Conservation (phyloP, 371 early-diverging fungal species). For the Mucor racemosus region DNA sequence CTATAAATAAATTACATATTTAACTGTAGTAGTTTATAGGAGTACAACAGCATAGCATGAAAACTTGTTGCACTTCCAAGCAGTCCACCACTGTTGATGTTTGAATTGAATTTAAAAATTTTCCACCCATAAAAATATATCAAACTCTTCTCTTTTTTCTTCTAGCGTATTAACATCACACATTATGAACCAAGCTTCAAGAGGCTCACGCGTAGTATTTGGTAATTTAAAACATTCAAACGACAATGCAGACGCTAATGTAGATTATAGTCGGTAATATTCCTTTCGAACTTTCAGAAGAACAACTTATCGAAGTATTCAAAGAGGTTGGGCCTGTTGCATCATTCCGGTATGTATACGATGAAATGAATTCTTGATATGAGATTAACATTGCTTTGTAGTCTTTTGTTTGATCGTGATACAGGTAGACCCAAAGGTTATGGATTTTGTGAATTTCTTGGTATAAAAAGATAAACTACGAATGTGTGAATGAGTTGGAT, state of each 20-base stretch:
- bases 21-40: too few relatives aligned
- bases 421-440: constrained; percentile 91
- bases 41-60: too few relatives aligned
- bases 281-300: constrained; percentile 90
- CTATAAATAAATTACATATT: too few relatives aligned
- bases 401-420: constrained; percentile 86
- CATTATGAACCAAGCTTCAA: constrained; percentile 43
- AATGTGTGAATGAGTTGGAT: too few relatives aligned
- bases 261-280: constrained; percentile 73
- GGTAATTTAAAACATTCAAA: constrained; percentile 33
- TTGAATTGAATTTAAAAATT: background rate
- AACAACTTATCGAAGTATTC: constrained; percentile 87
- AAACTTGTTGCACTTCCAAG: too few relatives aligned
- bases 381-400: constrained; percentile 20
- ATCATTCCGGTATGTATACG: constrained; percentile 61
- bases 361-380: background rate
- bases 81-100: too few relatives aligned
- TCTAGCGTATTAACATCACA: background rate
- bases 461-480: constrained; percentile 27
- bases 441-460: constrained; percentile 88
- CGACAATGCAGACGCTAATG: background rate
- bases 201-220: constrained; percentile 64
- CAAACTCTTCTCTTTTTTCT: background rate
- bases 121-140: background rate
- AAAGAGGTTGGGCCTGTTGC: constrained; percentile 88